Evolutionary conservation across 495 filamentous ascomycete species (phyloP).

Genomic region (Hypoxylon trugodes): DNA sequence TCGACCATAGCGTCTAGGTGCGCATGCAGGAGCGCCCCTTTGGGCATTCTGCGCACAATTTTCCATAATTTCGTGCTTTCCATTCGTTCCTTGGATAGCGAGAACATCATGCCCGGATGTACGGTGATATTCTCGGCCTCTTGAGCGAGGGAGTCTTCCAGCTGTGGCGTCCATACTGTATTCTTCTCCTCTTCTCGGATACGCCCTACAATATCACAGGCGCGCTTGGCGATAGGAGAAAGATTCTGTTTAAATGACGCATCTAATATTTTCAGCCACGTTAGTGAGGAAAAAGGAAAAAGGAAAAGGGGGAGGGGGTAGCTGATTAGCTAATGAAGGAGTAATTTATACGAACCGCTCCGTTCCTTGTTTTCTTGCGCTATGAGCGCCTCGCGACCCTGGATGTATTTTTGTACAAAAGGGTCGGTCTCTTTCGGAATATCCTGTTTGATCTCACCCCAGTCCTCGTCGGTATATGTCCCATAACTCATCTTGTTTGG

Average conservation of each 20-base stretch:
- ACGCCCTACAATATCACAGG: slow-evolving; percentile 76
- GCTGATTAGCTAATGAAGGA: neutral
- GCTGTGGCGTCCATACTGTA: slow-evolving; percentile 74
- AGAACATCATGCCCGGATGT: slow-evolving; percentile 90
- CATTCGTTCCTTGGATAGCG: slow-evolving; percentile 78
- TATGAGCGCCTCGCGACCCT: slow-evolving; percentile 79
- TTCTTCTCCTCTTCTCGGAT: slow-evolving; percentile 80
- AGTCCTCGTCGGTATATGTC: slow-evolving; percentile 60
- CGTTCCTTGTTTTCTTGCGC: slow-evolving; percentile 80
- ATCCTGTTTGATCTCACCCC: slow-evolving; percentile 59
- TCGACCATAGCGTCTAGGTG: slow-evolving; percentile 93
- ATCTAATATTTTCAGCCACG: slow-evolving; percentile 52
- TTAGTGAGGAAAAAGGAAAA: slow-evolving; percentile 4
- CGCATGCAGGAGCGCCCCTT: slow-evolving; percentile 87
- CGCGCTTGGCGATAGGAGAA: slow-evolving; percentile 75
- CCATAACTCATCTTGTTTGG: slow-evolving; percentile 13
- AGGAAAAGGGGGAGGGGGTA: neutral
- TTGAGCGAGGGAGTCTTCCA: slow-evolving; percentile 69
- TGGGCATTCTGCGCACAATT: slow-evolving; percentile 87
- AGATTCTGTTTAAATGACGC: slow-evolving; percentile 71
- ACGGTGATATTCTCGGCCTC: slow-evolving; percentile 62
- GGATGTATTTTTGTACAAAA: slow-evolving; percentile 81
- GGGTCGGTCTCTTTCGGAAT: slow-evolving; percentile 67
- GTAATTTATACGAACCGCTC: slow-evolving; percentile 66
- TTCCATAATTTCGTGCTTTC: slow-evolving; percentile 84